Evolutionary conservation across 2,329 filamentous ascomycete species (phyloP).

Genomic region (Aureobasidium mangrovei): DNA sequence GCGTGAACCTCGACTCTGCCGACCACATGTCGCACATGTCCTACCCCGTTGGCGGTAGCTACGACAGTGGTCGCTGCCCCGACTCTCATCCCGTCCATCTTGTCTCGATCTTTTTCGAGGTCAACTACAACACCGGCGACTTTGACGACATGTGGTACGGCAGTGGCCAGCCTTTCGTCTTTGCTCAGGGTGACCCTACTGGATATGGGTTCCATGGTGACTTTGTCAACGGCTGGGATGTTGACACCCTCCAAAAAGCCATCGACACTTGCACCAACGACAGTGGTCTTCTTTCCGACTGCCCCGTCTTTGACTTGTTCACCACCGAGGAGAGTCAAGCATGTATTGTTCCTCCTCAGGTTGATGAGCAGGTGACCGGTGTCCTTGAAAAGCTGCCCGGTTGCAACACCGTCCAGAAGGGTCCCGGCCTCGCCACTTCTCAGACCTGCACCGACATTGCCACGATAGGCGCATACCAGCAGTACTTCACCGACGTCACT

Average conservation of each 20-base stretch:
- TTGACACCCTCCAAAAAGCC: conserved; percentile 31
- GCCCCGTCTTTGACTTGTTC: conserved; percentile 25
- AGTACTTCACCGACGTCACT: conserved; percentile 17
- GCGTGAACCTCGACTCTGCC: conserved; percentile 46
- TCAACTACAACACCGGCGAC: conserved; percentile 27
- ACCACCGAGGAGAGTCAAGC: conserved; percentile 19
- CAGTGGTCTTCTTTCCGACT: conserved; percentile 27
- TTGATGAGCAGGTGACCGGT: conserved; percentile 25
- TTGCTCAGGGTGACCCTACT: conserved; percentile 40
- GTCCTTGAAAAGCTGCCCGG: conserved; percentile 26
- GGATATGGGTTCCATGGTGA: conserved; percentile 48
- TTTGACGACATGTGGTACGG: conserved; percentile 28
- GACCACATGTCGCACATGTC: conserved; percentile 58
- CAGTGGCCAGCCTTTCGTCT: conserved; percentile 35
- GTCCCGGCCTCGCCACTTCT: conserved; percentile 20
- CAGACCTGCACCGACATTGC: conserved; percentile 16
- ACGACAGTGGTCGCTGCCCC: conserved; percentile 36
- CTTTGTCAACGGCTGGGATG: conserved; percentile 44
- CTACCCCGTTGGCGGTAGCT: conserved; percentile 41
- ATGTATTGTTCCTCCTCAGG: conserved; percentile 25
- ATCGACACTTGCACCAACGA: conserved; percentile 28
- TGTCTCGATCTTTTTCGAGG: conserved; percentile 35
- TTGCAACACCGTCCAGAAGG: conserved; percentile 26
- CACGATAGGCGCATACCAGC: conserved; percentile 16
- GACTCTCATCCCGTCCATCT: conserved; percentile 30